A percentile compares a stretch with the other conserved stretches of the same genome.
Evolutionary conservation across 495 filamentous ascomycete genomes (phyloP).

Genomic region (Trypethelium eluteriae): DNA sequence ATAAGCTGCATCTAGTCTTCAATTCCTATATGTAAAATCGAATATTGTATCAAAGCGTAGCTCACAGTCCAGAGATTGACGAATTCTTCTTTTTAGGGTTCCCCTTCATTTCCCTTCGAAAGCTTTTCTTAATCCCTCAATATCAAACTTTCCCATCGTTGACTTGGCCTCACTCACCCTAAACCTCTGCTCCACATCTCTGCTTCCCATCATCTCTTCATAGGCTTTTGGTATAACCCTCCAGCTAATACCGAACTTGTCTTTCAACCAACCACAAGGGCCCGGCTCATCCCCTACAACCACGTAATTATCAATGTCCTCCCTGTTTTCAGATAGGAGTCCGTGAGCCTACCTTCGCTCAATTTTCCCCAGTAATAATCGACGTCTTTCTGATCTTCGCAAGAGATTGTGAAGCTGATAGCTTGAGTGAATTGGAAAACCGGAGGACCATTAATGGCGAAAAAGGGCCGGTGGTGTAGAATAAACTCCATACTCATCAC

Average conservation of each 20-base stretch:
- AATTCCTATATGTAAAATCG: no score
- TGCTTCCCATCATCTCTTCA: background rate
- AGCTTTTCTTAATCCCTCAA: constrained; percentile 5
- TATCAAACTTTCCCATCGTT: constrained; percentile 7
- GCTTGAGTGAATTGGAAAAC: constrained; percentile 4
- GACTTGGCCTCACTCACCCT: constrained; percentile 2
- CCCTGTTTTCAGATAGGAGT: background rate
- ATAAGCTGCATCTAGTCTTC: no score
- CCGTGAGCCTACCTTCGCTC: background rate
- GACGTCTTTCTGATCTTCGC: constrained; percentile 3
- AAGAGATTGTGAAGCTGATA: background rate
- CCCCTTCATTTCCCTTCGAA: background rate
- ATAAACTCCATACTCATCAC: constrained; percentile 2
- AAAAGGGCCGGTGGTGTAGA: background rate
- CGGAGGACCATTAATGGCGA: constrained; percentile 6
- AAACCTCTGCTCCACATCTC: background rate
- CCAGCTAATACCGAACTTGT: constrained; percentile 12
- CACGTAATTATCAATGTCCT: background rate
- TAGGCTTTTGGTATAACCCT: background rate
- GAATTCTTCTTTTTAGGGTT: no score
- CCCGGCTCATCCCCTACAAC: background rate
- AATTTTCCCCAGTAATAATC: constrained; percentile 9
- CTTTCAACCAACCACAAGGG: constrained; percentile 7
- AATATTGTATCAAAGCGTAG: no score
- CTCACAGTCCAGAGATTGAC: no score